Base-by-base conservation (phyloP, 192 early-diverging fungal genomes). In the Coemansia sp. region DNA sequence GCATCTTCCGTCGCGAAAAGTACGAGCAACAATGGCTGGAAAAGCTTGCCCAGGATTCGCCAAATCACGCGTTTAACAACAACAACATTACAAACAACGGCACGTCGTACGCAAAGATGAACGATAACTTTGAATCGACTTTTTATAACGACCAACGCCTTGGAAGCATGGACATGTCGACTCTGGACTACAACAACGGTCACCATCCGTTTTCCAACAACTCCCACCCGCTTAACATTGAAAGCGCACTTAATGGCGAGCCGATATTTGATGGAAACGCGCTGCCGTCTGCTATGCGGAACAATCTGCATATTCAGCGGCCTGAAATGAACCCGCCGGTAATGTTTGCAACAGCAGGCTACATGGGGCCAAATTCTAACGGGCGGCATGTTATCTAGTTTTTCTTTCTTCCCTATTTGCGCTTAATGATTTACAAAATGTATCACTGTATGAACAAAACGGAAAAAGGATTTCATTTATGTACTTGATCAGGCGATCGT, bases 21-120 rank as follows among this genome's bases (percentile, higher is more conserved):
- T 76, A 70, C 57, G 74, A 76, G 57, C 45, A 60, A 2, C 35
- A 25, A 14, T 76, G 74, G 74, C 74, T 76, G n/a, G 51, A 63
- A 23, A 59, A 45, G 47, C 65, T 76, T 37, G 65, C 60, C 10
- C 63, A 60, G 58, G 75, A 71, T 45, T 60, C 64, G 2, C 65
- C 63, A 57, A 60, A 64, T 41, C 39, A 64, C 56, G 52, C 55
- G 25, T 70, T 67, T 32, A 57, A 61, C 3, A 37, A 59, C 4
- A 62, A 39, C 5, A 43, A 25, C 32, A 27, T 15, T 3, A 11
- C 59, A n/a, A 32, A 14, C 15, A 32, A 4, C 47, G 19, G 27
- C 59, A 49, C 10, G 3, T 41, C 14, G 37, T 63, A 63, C 50
- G 12, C 62, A 32, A 63, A 63, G 39, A 63, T 63, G 62, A 39